A percentile compares a stretch with the other conserved stretches of the same genome.
Evolutionary conservation across 805 yeast species (phyloP).

Genomic region (Saccharomycopsis amapae): DNA sequence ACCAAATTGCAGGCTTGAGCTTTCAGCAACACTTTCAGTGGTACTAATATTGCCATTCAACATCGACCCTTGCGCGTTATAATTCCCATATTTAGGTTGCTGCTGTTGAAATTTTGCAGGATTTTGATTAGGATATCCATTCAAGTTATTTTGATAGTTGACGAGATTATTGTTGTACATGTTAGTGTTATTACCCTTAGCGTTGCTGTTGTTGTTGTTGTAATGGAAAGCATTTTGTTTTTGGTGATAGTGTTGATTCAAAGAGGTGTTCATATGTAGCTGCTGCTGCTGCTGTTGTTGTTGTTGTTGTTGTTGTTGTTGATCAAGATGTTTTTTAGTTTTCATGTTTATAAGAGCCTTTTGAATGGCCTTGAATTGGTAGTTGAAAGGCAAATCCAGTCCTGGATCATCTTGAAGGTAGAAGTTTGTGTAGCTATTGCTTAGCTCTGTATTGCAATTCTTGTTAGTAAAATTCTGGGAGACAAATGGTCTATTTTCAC

Average conservation of each 20-base stretch:
- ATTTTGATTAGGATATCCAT: background rate
- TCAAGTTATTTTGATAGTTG: background rate
- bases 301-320: constrained; percentile 6
- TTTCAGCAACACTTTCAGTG: too few species aligned
- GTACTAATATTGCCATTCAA: too few species aligned
- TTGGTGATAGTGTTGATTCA: constrained; percentile 1
- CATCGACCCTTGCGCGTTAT: too few species aligned
- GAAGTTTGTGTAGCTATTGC: background rate
- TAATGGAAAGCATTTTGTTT: background rate
- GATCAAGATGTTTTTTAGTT: background rate
- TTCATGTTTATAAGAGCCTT: constrained; percentile 12
- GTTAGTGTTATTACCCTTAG: background rate
- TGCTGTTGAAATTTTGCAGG: background rate
- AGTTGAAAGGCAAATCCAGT: constrained; percentile 11
- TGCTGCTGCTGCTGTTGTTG: constrained; percentile 1
- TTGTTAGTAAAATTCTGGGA: background rate
- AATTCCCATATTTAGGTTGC: background rate
- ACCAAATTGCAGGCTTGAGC: too few species aligned
- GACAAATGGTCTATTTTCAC: background rate
- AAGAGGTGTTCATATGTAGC: too few species aligned
- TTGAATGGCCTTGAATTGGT: constrained; percentile 16
- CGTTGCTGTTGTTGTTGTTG: constrained; percentile 4
- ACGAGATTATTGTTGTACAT: too few species aligned
- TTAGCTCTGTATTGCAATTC: constrained; percentile 25
- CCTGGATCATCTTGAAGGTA: constrained; percentile 3